phyloP scores from a whole-genome alignment of 2,329 filamentous ascomycete genomes.

The Xenosphaeropsis pyriputrescens region DNA sequence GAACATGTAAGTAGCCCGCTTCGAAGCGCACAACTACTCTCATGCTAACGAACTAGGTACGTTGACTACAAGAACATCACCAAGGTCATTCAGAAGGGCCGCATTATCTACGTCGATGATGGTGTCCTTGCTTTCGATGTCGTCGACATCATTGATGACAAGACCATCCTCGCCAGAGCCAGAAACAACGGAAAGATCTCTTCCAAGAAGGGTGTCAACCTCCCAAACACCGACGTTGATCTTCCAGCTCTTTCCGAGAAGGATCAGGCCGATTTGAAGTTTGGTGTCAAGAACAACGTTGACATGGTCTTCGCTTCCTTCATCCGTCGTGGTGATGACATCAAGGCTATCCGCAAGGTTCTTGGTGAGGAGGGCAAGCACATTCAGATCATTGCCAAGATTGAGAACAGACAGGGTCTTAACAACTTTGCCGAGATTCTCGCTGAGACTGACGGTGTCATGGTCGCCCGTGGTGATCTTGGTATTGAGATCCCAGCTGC shows the following conservation, averaged over 20 bases:
- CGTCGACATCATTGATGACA: constrained; percentile 69
- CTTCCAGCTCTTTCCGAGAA: constrained; percentile 96
- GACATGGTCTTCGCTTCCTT: constrained; percentile 99
- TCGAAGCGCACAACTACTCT: not conserved
- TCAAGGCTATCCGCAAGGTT: constrained; percentile 80
- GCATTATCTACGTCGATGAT: constrained; percentile 96
- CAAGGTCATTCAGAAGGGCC: constrained; percentile 84
- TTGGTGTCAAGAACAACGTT: constrained; percentile 96
- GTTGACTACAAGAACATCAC: constrained; percentile 99
- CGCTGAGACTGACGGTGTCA: constrained; percentile 92
- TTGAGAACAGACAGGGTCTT: constrained; percentile 98
- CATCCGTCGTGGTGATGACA: constrained; percentile 88
- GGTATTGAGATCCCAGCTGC: constrained; percentile 98
- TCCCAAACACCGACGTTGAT: constrained; percentile 97
- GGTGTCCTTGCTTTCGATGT: constrained; percentile 96
- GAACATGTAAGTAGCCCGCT: constrained; percentile 61
- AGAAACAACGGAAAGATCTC: constrained; percentile 98
- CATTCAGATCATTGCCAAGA: constrained; percentile 99
- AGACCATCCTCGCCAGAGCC: constrained; percentile 75
- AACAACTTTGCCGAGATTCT: constrained; percentile 99
- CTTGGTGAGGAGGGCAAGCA: constrained; percentile 85
- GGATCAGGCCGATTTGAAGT: constrained; percentile 85
- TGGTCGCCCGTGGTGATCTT: constrained; percentile 96
- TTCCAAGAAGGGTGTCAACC: constrained; percentile 97
- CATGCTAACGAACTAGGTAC: constrained; percentile 41